A percentile compares a stretch with the other conserved stretches of the same genome.
Evolutionary conservation across 2,329 filamentous ascomycete genomes (phyloP).

Genomic region (Talaromyces pinophilus): DNA sequence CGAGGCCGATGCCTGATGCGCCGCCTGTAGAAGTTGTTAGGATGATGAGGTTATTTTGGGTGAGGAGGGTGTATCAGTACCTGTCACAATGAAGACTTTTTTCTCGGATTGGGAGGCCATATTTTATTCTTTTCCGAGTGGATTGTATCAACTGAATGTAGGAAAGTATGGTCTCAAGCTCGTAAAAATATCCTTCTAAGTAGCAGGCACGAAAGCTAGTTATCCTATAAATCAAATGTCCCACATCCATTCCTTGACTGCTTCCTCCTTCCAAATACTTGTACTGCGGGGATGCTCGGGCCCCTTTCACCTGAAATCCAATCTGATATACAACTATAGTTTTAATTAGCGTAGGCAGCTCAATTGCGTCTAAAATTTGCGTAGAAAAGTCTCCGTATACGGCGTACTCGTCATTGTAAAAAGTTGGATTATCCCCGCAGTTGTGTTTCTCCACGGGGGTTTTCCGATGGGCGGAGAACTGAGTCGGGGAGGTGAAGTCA

Average conservation of each 20-base stretch:
- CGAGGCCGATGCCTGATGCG: constrained; percentile 41
- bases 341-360: neutral
- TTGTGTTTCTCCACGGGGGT: neutral
- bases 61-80: neutral
- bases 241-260: neutral
- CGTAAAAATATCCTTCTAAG: neutral
- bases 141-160: neutral
- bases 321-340: neutral
- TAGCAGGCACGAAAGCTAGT: neutral
- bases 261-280: neutral
- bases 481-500: neutral
- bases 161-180: neutral
- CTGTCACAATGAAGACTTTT: constrained; percentile 10
- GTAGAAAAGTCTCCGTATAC: neutral
- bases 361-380: neutral
- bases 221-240: neutral
- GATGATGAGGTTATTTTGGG: neutral
- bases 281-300: neutral
- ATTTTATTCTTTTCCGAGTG: neutral
- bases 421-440: neutral
- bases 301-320: neutral
- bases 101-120: neutral
- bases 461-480: neutral
- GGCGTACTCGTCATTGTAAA: neutral
- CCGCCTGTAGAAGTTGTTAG: constrained; percentile 29